Conservation (phyloP, 768 basidiomycete genomes). For the Suillus hirtellus region DNA sequence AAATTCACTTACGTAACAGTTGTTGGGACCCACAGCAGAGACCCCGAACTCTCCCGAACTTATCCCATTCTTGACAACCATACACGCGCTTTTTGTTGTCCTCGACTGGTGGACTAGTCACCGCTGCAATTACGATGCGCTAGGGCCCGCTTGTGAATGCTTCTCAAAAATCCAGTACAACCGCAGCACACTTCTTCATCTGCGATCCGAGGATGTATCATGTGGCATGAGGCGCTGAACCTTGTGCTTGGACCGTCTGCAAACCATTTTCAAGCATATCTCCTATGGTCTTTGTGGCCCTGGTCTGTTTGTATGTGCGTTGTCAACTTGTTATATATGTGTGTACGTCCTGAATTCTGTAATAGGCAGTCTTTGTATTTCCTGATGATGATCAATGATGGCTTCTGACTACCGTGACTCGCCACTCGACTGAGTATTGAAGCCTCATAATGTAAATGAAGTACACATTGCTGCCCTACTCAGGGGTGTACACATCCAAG, state of each 20-base stretch:
- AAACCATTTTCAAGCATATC: constrained; percentile 3
- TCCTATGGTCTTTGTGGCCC: neutral
- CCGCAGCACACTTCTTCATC: neutral
- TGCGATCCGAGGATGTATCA: neutral
- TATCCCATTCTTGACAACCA: neutral
- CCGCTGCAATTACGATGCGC: neutral
- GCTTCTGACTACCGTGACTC: neutral
- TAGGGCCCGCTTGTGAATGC: neutral
- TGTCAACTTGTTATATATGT: neutral
- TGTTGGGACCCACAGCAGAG: constrained; percentile 4
- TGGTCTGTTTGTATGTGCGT: neutral
- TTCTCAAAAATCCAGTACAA: neutral
- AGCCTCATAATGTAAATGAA: neutral
- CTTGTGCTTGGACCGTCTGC: constrained; percentile 18
- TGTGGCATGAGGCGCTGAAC: neutral
- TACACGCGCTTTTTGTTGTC: neutral
- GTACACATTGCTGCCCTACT: neutral
- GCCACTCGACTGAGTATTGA: neutral
- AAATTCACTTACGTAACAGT: neutral
- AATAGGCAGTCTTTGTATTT: constrained; percentile 9
- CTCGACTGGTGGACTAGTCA: neutral
- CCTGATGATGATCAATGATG: neutral
- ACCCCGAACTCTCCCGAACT: constrained; percentile 4
- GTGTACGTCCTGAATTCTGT: neutral
- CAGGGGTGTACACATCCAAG: neutral